Evolutionary conservation across 352 stramenopile genomes (phyloP).

Genomic region (Phytophthora constricta): DNA sequence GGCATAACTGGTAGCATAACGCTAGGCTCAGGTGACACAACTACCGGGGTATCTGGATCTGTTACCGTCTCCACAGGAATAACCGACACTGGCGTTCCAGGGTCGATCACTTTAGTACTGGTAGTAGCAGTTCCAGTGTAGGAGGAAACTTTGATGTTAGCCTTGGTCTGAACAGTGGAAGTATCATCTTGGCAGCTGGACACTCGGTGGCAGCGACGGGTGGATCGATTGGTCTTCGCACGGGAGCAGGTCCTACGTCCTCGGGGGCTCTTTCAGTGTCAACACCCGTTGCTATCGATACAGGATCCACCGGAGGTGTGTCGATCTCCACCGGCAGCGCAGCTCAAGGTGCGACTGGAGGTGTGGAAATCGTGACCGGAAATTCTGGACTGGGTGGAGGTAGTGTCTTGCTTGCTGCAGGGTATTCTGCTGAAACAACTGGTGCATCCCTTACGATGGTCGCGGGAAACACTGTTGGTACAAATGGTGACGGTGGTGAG

Average conservation of each 20-base stretch:
- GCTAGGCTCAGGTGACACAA: conserved; percentile 33
- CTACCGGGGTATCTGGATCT: conserved; percentile 33
- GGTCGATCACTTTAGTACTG: conserved; percentile 37
- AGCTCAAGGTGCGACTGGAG: conserved; percentile 26
- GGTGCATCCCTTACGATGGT: conserved; percentile 17
- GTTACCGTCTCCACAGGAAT: conserved; percentile 36
- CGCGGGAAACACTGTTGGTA: conserved; percentile 28
- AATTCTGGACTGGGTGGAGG: conserved; percentile 27
- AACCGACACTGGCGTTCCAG: conserved; percentile 25
- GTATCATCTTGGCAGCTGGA: conserved; percentile 31
- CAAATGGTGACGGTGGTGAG: conserved; percentile 32
- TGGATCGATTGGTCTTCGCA: conserved; percentile 22
- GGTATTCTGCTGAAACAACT: conserved; percentile 21
- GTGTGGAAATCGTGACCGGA: conserved; percentile 31
- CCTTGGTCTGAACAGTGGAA: conserved; percentile 37
- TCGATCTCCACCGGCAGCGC: conserved; percentile 30
- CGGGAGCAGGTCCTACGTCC: conserved; percentile 19
- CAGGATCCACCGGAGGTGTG: conserved; percentile 22
- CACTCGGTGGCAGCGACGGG: conserved; percentile 23
- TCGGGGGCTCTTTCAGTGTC: conserved; percentile 38
- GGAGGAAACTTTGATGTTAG: conserved; percentile 36
- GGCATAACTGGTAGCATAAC: conserved; percentile 39
- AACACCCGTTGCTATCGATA: conserved; percentile 13
- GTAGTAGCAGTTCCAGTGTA: conserved; percentile 33
- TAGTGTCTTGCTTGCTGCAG: conserved; percentile 32